A percentile compares a stretch with the other conserved stretches of the same genome.
Conservation (phyloP, 176 grass and related monocot genomes). For the Carex cristatella region DNA sequence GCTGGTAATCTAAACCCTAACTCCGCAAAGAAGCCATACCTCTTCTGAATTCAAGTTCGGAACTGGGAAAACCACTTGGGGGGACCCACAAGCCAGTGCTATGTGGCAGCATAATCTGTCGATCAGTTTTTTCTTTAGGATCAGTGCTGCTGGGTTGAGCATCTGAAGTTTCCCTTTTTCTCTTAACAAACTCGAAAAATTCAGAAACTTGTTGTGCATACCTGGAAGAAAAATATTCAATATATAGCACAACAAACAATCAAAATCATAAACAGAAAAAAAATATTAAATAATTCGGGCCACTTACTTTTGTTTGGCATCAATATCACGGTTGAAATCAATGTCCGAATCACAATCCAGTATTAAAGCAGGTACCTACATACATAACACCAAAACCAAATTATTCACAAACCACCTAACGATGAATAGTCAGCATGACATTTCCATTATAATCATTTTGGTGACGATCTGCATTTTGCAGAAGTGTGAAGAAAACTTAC, state of each 20-base stretch:
- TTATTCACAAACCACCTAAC: neutral
- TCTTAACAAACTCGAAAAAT: slow-evolving; percentile 98
- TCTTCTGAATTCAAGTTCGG: slow-evolving; percentile 52
- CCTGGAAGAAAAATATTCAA: slow-evolving; percentile 40
- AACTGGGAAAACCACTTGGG: slow-evolving; percentile 40
- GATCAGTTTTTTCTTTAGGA: slow-evolving; percentile 23
- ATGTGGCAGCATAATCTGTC: slow-evolving; percentile 53
- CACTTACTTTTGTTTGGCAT: slow-evolving; percentile 79
- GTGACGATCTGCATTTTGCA: neutral
- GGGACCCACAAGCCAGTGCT: slow-evolving; percentile 51
- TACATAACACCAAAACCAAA: slow-evolving; percentile 24
- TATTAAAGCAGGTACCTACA: slow-evolving; percentile 79
- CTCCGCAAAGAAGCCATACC: slow-evolving; percentile 64
- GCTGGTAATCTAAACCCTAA: slow-evolving; percentile 29
- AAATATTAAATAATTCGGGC: neutral
- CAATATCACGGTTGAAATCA: slow-evolving; percentile 83
- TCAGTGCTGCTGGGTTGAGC: slow-evolving; percentile 18
- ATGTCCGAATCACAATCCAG: slow-evolving; percentile 97
- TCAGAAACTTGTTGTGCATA: slow-evolving; percentile 89
- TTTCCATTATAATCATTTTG: neutral
- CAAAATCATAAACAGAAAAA: neutral
- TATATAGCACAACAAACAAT: neutral
- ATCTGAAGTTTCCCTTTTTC: slow-evolving; percentile 61
- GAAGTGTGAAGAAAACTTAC: neutral
- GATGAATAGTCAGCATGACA: neutral